These are phyloP conservation scores for Eucalyptus pauciflora DNA, from an alignment of 345 rosid genomes.

Conservation along the genomic window DNA sequence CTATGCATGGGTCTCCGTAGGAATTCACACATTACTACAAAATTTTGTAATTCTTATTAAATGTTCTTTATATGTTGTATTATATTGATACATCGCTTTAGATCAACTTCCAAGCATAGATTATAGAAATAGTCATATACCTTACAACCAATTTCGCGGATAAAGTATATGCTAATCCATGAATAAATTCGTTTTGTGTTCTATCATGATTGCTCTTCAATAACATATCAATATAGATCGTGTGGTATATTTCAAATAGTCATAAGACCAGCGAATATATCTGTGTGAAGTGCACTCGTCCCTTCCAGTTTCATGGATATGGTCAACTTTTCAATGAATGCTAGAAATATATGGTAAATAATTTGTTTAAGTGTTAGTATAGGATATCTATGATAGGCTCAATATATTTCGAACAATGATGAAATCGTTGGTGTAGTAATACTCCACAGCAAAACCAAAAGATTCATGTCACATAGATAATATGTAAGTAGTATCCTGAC, in stretches of 20 bases:
- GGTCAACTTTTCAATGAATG: neutral
- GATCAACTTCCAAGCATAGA: neutral
- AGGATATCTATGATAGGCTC: neutral
- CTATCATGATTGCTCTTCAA: too few species aligned
- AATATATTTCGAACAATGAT: too few species aligned
- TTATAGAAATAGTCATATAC: too few species aligned
- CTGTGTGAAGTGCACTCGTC: neutral
- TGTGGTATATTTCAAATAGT: too few species aligned
- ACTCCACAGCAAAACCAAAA: too few species aligned
- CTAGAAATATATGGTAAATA: neutral
- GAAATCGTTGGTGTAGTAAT: neutral
- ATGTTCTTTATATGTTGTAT: neutral
- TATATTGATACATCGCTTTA: neutral
- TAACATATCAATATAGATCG: neutral
- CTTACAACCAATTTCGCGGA: too few species aligned
- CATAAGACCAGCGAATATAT: neutral
- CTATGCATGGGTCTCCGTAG: neutral
- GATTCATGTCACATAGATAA: neutral
- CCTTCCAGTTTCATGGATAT: neutral
- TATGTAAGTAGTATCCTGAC: neutral
- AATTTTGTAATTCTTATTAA: too few species aligned
- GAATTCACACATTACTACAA: neutral
- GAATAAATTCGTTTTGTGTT: too few species aligned
- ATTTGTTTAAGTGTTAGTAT: too few species aligned
- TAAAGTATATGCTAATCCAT: too few species aligned